Evolutionary conservation across 202 grass and related monocot genomes (phyloP), one percentile per base, ranked within the genome.

Genomic region (Setaria viridis): DNA sequence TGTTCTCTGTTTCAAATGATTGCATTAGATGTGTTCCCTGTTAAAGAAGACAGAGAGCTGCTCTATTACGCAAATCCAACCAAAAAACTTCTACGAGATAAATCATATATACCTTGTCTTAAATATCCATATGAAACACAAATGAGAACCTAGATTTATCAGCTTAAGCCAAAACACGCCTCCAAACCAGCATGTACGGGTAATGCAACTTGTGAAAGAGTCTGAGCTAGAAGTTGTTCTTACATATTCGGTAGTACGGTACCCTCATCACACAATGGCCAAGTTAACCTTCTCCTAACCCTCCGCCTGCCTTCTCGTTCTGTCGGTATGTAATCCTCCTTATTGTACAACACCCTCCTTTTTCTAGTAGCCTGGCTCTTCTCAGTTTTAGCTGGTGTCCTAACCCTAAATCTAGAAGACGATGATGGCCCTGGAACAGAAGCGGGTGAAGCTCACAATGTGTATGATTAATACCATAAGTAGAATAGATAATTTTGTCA

Each of bases 321-420:
- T 48, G 78, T 92, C 70, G 87, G 45, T 33, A 59, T 72, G 73
- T 72, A 78, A 59, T 84, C 76, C 25, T 71, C 65, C 55, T 76
- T 81, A 9, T 35, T 64, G 48, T 79, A 69, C 57, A 82, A 88
- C 74, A 66, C 57, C 83, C 74, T 92, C 90, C 88, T 87, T 88
- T 91, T 94, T 84, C 54, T 88, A 50, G 55, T 57, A 37, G 54
- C 34, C 9, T 11, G 74, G 25, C 9, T 55, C 62, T 58, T 82
- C 42, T 99, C 97, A 65, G 51, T 94, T 58, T 90, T 96, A 88
- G 88, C 90, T 65, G 97, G 97, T 78, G 94, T 99, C 62, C 35
- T 84, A 59, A 99, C 90, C 25, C 58, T 81, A 86, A 88, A 90
- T 87, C 86, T 92, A 74, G 91, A 87, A 63, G 85, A 97, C 53